Base-by-base conservation (phyloP, 1,284 basidiomycete species). In the Microbotryum violaceum region DNA sequence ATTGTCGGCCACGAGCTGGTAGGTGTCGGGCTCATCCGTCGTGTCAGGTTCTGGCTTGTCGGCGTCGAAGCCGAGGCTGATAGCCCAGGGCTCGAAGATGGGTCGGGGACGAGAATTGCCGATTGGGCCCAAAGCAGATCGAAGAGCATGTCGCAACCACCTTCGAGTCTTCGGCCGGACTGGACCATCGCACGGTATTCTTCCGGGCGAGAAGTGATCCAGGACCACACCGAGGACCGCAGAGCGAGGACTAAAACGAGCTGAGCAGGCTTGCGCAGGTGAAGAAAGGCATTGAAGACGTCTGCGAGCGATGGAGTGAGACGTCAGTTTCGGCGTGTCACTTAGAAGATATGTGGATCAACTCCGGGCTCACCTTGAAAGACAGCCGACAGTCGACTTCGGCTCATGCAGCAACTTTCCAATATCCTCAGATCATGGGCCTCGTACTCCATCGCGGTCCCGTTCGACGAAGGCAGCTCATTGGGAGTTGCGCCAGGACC, bases 171-270 rank as follows among this genome's bases (percentile, higher is more conserved):
- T 20, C 71, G 66, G 21, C 67, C 70, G 46, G 68, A 57, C 3
- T 82, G 79, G 48, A 90, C 80, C 5, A 85, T 79, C 5, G 87
- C 84, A 56, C 86, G 85, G 73, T 86, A 96, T 72, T 97, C 90
- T 14, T 79, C 77, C 0, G 90, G 88, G 72, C 87, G 88, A 18
- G 84, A 80, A 53, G 89, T 85, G 54, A 96, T 86, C 91, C 91
- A 97, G 63, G 89, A 89, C 91, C 91, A 94, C 33, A 96, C 80
- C 0, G 89, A 89, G 44, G 83, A 81, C 18, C 90, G 83, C 42
- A 97, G 79, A 21, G 86, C 84, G 7, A 83, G 78, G 0, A 89
- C 85, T 42, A 92, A 80, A 0, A 86, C 84, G 5, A 82, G 77
- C 70, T 91, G 89, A 0, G 85, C 83, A 45, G 87, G 85, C 49